Percentiles rank a stretch among this genome's conserved stretches.
Conservation (phyloP, 2,329 filamentous ascomycete genomes). For the Scopulariopsis brevicaulis region DNA sequence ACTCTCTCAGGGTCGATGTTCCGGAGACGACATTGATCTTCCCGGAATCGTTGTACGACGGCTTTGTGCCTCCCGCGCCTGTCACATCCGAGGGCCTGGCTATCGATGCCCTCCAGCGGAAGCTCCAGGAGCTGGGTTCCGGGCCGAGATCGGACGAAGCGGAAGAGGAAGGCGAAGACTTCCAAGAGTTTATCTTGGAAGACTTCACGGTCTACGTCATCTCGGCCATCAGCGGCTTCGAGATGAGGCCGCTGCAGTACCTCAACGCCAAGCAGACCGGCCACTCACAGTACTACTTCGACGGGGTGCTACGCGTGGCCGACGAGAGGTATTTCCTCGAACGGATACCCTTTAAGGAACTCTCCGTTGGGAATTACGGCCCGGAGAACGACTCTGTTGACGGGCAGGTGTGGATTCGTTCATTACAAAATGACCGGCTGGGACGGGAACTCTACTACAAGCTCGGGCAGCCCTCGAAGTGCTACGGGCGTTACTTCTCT, state of each 20-base stretch:
- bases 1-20: conserved; percentile 11
- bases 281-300: conserved; percentile 36
- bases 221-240: conserved; percentile 19
- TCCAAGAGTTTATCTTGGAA: conserved; percentile 38
- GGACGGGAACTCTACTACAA: conserved; percentile 49
- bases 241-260: conserved; percentile 44
- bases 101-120: background rate
- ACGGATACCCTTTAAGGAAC: conserved; percentile 39
- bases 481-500: conserved; percentile 51
- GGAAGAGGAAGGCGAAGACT: background rate
- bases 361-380: conserved; percentile 59
- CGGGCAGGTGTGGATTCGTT: conserved; percentile 53
- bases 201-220: conserved; percentile 47
- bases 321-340: conserved; percentile 36
- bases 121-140: background rate
- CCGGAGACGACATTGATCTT: conserved; percentile 14
- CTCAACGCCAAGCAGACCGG: conserved; percentile 25
- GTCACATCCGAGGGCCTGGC: conserved; percentile 11
- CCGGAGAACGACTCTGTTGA: conserved; percentile 29
- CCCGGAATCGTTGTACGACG: conserved; percentile 18
- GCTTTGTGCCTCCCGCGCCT: conserved; percentile 15
- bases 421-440: conserved; percentile 25
- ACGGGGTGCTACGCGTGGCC: conserved; percentile 44
- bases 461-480: conserved; percentile 39
- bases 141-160: background rate